Conservation (phyloP, 306 rosid species). For the Pachyrhizus erosus region DNA sequence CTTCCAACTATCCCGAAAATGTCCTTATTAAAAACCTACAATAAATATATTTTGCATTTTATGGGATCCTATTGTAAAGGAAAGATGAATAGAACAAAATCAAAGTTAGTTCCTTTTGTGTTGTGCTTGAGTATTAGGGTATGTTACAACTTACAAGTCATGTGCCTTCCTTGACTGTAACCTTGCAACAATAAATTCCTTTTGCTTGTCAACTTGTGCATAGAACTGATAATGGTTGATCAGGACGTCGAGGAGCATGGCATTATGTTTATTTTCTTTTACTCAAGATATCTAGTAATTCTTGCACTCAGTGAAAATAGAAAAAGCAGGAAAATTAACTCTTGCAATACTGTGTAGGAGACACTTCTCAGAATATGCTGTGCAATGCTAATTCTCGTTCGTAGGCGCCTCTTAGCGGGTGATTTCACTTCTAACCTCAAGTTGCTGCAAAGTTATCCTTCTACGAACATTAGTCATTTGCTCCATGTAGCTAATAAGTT, state of each 20-base stretch:
- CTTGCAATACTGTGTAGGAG: constrained; percentile 61
- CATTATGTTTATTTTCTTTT: constrained; percentile 22
- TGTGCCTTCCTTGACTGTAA: constrained; percentile 11
- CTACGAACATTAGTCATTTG: constrained; percentile 90
- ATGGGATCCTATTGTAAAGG: not conserved
- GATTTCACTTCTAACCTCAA: constrained; percentile 98
- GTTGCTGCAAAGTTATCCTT: constrained; percentile 85
- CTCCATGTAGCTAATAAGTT: constrained; percentile 93
- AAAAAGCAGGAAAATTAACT: constrained; percentile 41
- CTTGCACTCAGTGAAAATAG: not conserved
- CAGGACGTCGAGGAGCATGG: not conserved
- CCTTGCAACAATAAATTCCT: constrained; percentile 21
- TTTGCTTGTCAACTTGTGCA: constrained; percentile 32
- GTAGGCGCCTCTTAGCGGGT: constrained; percentile 91
- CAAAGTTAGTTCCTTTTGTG: not conserved
- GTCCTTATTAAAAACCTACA: not conserved
- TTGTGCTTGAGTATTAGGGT: not conserved
- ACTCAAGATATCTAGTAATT: not conserved
- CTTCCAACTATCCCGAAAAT: not conserved
- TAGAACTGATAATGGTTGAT: constrained; percentile 13
- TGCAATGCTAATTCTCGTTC: constrained; percentile 88
- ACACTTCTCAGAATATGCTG: constrained; percentile 92
- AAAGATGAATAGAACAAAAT: constrained; percentile 1
- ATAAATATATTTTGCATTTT: not conserved
- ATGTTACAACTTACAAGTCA: constrained; percentile 21